Evolutionary conservation across 108 stramenopile species (phyloP).

Genomic region (Cyclotella kingstonii): DNA sequence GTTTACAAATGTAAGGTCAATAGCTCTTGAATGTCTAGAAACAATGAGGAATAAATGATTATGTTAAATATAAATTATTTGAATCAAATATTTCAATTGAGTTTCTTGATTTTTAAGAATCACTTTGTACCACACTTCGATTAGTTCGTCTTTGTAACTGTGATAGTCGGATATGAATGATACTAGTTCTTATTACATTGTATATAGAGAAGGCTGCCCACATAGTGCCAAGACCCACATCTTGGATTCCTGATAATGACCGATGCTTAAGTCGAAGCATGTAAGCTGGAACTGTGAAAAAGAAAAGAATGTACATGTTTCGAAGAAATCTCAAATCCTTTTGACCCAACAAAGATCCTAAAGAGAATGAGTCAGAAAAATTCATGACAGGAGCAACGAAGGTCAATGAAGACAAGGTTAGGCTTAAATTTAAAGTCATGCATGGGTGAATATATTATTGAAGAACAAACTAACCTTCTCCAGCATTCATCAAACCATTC

Average conservation of each 20-base stretch:
- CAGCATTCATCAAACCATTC: constrained; percentile 67
- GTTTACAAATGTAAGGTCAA: no score
- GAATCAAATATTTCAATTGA: no score
- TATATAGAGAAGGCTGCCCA: constrained; percentile 73
- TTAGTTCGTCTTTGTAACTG: constrained; percentile 59
- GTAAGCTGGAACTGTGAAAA: constrained; percentile 67
- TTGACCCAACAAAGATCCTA: constrained; percentile 70
- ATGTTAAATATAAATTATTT: no score
- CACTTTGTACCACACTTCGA: constrained; percentile 23
- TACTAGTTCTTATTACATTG: constrained; percentile 55
- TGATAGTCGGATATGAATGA: constrained; percentile 24
- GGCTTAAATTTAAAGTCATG: background rate
- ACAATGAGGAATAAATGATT: no score
- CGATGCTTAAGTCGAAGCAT: constrained; percentile 75
- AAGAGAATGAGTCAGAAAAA: background rate
- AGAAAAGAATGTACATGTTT: constrained; percentile 65
- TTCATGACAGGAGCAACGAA: background rate
- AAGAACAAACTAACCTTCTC: constrained; percentile 50
- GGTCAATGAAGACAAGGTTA: background rate
- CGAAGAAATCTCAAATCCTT: constrained; percentile 74
- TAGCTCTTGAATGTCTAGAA: no score
- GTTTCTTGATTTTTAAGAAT: no score
- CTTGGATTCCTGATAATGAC: constrained; percentile 48
- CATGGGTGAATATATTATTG: background rate
- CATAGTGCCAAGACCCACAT: constrained; percentile 56